These are phyloP conservation scores for Lentithecium fluviatile DNA, from an alignment of 495 filamentous ascomycete genomes.

Conservation along the genomic window DNA sequence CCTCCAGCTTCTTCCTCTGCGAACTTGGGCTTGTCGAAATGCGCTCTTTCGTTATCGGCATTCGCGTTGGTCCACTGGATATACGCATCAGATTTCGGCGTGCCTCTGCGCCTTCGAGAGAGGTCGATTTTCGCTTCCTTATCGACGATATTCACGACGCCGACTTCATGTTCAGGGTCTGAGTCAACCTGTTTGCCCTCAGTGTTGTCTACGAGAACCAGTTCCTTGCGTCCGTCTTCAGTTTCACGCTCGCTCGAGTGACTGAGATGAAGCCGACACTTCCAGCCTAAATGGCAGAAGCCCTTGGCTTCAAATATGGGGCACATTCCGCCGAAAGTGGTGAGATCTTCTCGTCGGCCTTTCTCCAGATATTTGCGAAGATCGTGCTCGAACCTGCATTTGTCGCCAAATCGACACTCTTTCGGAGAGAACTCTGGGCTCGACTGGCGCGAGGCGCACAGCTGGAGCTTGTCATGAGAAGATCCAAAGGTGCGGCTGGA, in stretches of 20 bases:
- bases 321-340: constrained; percentile 70
- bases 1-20: constrained; percentile 35
- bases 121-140: constrained; percentile 66
- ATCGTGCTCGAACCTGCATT: constrained; percentile 77
- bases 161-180: constrained; percentile 51
- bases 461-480: constrained; percentile 70
- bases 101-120: constrained; percentile 61
- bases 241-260: constrained; percentile 74
- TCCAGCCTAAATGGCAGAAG: constrained; percentile 80
- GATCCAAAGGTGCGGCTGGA: constrained; percentile 78
- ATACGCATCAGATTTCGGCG: constrained; percentile 72
- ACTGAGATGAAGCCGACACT: constrained; percentile 80
- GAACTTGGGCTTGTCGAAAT: constrained; percentile 36
- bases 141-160: constrained; percentile 71
- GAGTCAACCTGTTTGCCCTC: constrained; percentile 45
- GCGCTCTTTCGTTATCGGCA: neutral
- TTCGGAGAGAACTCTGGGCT: constrained; percentile 71
- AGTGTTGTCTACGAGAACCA: constrained; percentile 56
- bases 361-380: constrained; percentile 80
- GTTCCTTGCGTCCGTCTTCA: constrained; percentile 75
- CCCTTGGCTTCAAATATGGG: constrained; percentile 76
- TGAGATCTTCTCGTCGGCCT: constrained; percentile 75
- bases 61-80: constrained; percentile 63
- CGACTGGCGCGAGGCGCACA: constrained; percentile 70
- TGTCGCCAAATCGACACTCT: constrained; percentile 70